Evolutionary conservation across 495 filamentous ascomycete genomes (phyloP).

Genomic region (Oidiodendron maius): DNA sequence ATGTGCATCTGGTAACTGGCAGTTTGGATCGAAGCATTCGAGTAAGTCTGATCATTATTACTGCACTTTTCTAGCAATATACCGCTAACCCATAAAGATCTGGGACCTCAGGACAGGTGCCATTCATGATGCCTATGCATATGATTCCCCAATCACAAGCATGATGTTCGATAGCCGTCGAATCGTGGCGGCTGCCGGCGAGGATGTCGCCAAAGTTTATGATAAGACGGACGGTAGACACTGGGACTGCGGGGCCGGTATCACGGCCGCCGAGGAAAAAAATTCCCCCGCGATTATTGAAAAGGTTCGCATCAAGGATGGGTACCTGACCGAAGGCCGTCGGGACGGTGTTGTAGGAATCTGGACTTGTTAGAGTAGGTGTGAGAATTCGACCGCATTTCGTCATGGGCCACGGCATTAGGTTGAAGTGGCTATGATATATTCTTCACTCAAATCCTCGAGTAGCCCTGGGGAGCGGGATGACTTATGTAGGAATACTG

Average conservation of each 20-base stretch:
- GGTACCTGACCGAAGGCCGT: constrained; percentile 87
- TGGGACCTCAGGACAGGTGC: constrained; percentile 97
- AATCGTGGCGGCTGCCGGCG: constrained; percentile 86
- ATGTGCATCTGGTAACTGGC: constrained; percentile 90
- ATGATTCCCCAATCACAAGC: constrained; percentile 85
- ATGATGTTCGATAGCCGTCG: constrained; percentile 96
- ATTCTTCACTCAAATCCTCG: too few species aligned
- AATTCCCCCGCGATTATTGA: constrained; percentile 68
- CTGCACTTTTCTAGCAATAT: neutral
- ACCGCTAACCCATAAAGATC: constrained; percentile 54
- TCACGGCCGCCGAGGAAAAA: constrained; percentile 54
- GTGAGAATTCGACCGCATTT: too few species aligned
- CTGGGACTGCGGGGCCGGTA: constrained; percentile 92
- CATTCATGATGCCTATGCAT: constrained; percentile 94
- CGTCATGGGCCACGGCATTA: too few species aligned
- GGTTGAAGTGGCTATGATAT: too few species aligned
- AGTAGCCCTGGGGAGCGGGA: constrained; percentile 1
- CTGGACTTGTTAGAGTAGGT: constrained; percentile 66
- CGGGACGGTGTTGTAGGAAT: constrained; percentile 84
- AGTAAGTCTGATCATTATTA: too few species aligned
- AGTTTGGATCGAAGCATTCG: constrained; percentile 90
- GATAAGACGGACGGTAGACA: constrained; percentile 94
- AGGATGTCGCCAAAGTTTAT: constrained; percentile 93
- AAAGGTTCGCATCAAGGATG: constrained; percentile 85
- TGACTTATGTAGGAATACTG: constrained; percentile 15